phyloP scores from a whole-genome alignment of 2,329 filamentous ascomycete species.

The Beauveria sp. region DNA sequence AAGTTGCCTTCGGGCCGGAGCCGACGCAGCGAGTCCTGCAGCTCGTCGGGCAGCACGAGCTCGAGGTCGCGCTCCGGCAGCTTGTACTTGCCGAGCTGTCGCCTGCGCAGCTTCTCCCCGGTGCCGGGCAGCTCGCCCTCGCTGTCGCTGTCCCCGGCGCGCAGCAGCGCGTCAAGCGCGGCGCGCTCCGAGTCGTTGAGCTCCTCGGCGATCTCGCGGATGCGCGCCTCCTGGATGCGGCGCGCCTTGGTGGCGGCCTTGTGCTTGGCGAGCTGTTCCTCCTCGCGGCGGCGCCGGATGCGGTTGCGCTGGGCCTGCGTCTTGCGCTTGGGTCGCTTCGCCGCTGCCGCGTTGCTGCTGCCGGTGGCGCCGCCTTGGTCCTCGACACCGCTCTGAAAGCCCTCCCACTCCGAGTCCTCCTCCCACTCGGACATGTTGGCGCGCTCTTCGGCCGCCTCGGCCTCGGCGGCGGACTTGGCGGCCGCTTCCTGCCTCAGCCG shows the following conservation, averaged over 20 bases:
- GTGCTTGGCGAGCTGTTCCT: constrained; percentile 68
- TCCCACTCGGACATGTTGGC: constrained; percentile 65
- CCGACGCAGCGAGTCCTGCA: constrained; percentile 72
- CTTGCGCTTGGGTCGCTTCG: constrained; percentile 75
- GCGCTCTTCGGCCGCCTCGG: constrained; percentile 64
- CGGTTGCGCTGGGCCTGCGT: constrained; percentile 81
- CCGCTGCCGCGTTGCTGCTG: constrained; percentile 8
- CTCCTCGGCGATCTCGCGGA: constrained; percentile 55
- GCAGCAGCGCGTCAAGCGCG: constrained; percentile 24
- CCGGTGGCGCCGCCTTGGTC: constrained; percentile 46
- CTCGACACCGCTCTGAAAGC: constrained; percentile 74
- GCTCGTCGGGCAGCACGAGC: constrained; percentile 72
- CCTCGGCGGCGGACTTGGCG: constrained; percentile 61
- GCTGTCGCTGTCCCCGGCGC: constrained; percentile 36
- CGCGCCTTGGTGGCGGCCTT: constrained; percentile 67
- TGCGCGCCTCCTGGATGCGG: constrained; percentile 61
- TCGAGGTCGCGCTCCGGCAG: constrained; percentile 75
- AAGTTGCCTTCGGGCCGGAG: constrained; percentile 95
- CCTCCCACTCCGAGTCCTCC: constrained; percentile 88
- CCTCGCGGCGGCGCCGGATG: constrained; percentile 80
- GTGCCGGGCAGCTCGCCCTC: constrained; percentile 46
- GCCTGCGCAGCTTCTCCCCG: constrained; percentile 53
- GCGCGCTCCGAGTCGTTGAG: constrained; percentile 50
- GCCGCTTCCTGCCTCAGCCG: constrained; percentile 60
- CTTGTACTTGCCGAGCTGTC: constrained; percentile 64